Evolutionary conservation across 345 rosid species (phyloP), one percentile per base, ranked within the genome.

Genomic region (Leavenworthia alabamica): DNA sequence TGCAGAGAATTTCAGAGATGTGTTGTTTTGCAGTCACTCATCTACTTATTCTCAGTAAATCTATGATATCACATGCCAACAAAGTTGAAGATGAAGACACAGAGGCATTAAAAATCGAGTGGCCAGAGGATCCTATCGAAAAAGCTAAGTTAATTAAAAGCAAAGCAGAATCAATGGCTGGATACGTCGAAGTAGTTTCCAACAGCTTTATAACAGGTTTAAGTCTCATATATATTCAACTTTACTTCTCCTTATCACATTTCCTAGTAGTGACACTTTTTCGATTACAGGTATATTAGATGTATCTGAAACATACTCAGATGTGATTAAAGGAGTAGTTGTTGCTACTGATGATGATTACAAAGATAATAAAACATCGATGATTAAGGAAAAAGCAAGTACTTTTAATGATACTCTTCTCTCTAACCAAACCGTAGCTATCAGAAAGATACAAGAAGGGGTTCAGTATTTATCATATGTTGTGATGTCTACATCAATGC

Each of bases 1-100:
- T 81, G 85, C 96, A 93, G 99, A 84, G 96, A 71, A 72, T 93
- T 54, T 90, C 99, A 0, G 99, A 93, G 73, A 84, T 93, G 86
- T 81, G 92, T 80, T 84, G 92, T 71, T 78, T 83, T 66, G 95
- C 96, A 8, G 85, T 85, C 61, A 74, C 95, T 53, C 92, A 94
- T 53, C 82, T 94, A 63, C 82, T 87, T 75, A 67, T 75, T 61
- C 82, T 90, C 0, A 92, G 89, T 23, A 90, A 94, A 75, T 90
- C 96, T 45, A 64, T 86, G 72, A 84, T 82, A 71, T 83, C 90
- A 48, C 73, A 67, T 52, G 63, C 80, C 55, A 87, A 80, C 84
- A 86, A 81, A 76, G 78, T 42, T 59, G 76, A 78, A 71, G 86
- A 83, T 55, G 92, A 80, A 69, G 93, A 84, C 56, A 68, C 76